Evolutionary conservation across 306 rosid species (phyloP), one percentile per base, ranked within the genome.

Genomic region (Quercus mongolica): DNA sequence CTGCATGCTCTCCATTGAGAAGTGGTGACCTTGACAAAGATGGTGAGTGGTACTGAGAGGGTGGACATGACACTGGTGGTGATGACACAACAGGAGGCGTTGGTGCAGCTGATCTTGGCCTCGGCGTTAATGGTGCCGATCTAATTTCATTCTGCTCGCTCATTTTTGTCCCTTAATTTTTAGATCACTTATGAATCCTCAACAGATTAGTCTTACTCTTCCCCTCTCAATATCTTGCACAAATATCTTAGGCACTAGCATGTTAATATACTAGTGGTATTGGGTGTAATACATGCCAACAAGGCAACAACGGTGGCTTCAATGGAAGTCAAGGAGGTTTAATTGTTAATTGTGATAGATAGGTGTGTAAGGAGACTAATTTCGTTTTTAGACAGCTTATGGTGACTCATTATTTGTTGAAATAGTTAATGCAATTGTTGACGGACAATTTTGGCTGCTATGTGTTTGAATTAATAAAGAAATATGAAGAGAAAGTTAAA

Each of bases 111-210:
- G 89, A 83, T 59, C 56, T 76, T 20, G 76, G 77, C 64, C 80
- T 76, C 0, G 97, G 97, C 5, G 97, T 91, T 57, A 91, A 71
- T 20, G 97, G 97, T 76, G 94, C 94, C 1, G 94, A 90, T 69
- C 80, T 79, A 2, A 90, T 90, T 76, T 92, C 94, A 18, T 87
- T 85, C 3, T 79, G 78, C 76, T 87, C 92, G 21, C 14, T 83
- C 89, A 85, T 89, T 12, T 77, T 83, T 17, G 57, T 35, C 20
- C 5, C 46, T n/a, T 2, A 11, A 8, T 41, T 41, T 41, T 41
- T 41, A 38, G 46, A 41, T 41, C 46, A 41, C 1, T 41, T 41
- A 41, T 41, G 46, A 41, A 41, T 41, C 0, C 12, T 7, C 11
- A 41, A 41, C 46, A 41, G 46, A 41, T 2, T 41, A 41, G 46